Base-by-base conservation (phyloP, 2,329 filamentous ascomycete species). In the Penicillium sp. region DNA sequence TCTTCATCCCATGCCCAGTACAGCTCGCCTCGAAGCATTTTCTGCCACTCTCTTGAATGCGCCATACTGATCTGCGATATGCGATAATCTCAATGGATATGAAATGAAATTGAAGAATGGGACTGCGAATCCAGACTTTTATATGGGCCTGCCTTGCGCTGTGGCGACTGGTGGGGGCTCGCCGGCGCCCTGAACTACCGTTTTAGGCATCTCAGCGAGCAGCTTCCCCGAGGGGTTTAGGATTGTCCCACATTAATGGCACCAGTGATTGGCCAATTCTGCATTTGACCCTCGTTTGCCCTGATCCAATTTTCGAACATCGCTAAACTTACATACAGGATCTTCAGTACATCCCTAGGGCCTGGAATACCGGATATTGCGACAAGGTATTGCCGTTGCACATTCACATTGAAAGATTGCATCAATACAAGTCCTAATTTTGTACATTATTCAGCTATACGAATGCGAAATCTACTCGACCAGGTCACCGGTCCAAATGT, bases 1-100 rank as follows among this genome's bases (percentile, higher is more conserved):
- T 65, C 61, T 27, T 62, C 59, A 33, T 66, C 62, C 57, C 63
- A 57, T 6, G 63, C 53, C 56, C 37, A 57, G 45, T 64, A 68
- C 7, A 63, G 54, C 57, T 67, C 65, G 1, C 64, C 64, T 12
- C 59, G 61, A 33, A 67, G 50, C 64, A 66, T 66, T 26, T 64
- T 66, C 27, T 57, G 46, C 64, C 64, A 66, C 55, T 68, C 62
- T 43, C 64, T 64, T 21, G 63, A 67, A 8, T 57, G 48, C 5
- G 44, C 10, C 23, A 47, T 40, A 13, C 15, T 26, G 20, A 4
- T 27, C 23, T 18, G 18, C 29, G 7, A 5, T 10, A 27, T 41
- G 36, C n/a, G 39, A 20, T 12, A 17, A 18, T 27, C 10, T 41
- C 29, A 9, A 40, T 13, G 23, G 27, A 17, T 8, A 27, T 27